Conservation (phyloP, 106 monocot species). For the Dendrobium huoshanense region DNA sequence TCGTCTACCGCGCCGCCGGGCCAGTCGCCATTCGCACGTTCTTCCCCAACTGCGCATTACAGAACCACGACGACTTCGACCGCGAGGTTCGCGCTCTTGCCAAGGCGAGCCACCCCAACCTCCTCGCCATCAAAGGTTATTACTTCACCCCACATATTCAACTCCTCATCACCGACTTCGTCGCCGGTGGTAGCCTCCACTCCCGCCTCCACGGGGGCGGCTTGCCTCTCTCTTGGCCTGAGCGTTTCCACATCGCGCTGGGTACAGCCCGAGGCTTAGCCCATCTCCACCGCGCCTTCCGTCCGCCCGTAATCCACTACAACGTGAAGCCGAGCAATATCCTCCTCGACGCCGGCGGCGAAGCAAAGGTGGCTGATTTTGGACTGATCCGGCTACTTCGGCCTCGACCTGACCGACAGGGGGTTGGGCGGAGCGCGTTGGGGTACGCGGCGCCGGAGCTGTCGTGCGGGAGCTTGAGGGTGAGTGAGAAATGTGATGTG, state of each 20-base stretch:
- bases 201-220: conserved; percentile 33
- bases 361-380: conserved; percentile 65
- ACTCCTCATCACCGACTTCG: conserved; percentile 75
- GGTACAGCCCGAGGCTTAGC: conserved; percentile 68
- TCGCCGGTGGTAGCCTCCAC: conserved; percentile 48
- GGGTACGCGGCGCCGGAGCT: conserved; percentile 89
- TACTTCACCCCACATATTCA: conserved; percentile 95
- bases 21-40: conserved; percentile 73
- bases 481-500: conserved; percentile 87
- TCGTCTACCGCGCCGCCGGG: conserved; percentile 55
- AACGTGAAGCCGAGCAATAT: conserved; percentile 83
- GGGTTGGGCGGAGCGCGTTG: conserved; percentile 32
- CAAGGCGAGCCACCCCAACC: conserved; percentile 72
- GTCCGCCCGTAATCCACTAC: conserved; percentile 82
- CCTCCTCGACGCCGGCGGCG: conserved; percentile 43
- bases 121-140: conserved; percentile 74
- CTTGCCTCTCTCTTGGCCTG: conserved; percentile 45
- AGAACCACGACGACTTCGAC: conserved; percentile 85
- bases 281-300: conserved; percentile 73
- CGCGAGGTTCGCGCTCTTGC: conserved; percentile 64
- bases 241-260: conserved; percentile 62
- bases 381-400: conserved; percentile 68
- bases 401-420: background rate
- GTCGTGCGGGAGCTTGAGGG: conserved; percentile 61
- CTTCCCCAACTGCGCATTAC: conserved; percentile 33